Conservation (phyloP, 495 filamentous ascomycete genomes). For the Aspergillus saccharolyticus region DNA sequence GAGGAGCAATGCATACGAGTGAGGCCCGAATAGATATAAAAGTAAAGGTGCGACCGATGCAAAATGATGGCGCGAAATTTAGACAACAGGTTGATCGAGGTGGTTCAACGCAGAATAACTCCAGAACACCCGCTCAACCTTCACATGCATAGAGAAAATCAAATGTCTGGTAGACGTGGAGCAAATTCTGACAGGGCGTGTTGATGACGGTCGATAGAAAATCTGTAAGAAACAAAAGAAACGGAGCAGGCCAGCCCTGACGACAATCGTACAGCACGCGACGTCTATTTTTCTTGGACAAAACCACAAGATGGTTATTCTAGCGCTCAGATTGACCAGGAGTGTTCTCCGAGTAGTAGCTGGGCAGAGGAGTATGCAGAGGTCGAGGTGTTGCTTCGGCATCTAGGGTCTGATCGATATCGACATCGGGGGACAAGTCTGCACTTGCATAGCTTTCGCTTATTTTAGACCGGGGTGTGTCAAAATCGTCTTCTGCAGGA, state of each 20-base stretch:
- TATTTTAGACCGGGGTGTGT: constrained; percentile 29
- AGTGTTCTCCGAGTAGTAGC: constrained; percentile 57
- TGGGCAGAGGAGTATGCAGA: constrained; percentile 28
- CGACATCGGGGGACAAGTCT: constrained; percentile 19
- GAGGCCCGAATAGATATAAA: background rate
- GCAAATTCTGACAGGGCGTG: constrained; percentile 5
- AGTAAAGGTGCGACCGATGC: background rate
- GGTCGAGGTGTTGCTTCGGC: constrained; percentile 40
- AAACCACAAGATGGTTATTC: background rate
- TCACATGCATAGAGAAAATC: constrained; percentile 4
- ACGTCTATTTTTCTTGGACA: constrained; percentile 11
- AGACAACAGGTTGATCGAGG: constrained; percentile 14
- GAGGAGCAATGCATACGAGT: constrained; percentile 1
- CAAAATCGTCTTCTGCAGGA: constrained; percentile 13
- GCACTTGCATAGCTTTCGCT: constrained; percentile 5
- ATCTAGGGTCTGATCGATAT: constrained; percentile 26
- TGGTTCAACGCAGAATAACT: constrained; percentile 2
- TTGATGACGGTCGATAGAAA: constrained; percentile 2
- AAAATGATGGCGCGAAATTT: constrained; percentile 10
- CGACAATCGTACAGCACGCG: constrained; percentile 3
- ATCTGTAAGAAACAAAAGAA: background rate
- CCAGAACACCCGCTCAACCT: constrained; percentile 21
- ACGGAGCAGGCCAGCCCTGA: background rate
- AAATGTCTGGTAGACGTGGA: constrained; percentile 3
- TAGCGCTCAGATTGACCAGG: constrained; percentile 35